Evolutionary conservation across 192 early-diverging fungal genomes (phyloP).

Genomic region (Kickxella alabastrina): DNA sequence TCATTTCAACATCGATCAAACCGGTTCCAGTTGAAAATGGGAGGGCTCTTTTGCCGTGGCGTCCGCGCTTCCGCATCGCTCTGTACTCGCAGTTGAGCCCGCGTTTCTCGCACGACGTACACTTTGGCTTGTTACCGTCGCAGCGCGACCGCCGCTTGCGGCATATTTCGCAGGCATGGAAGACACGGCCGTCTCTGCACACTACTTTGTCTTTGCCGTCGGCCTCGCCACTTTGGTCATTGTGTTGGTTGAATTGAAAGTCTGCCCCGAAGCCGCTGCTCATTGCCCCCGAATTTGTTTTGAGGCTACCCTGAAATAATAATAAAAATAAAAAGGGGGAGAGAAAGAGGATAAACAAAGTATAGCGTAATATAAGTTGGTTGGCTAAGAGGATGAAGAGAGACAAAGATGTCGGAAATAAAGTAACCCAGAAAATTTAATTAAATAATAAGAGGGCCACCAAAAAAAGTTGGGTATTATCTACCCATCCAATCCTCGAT

Average conservation of each 20-base stretch:
- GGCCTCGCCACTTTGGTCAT: not conserved
- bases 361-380: too few species aligned
- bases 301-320: not conserved
- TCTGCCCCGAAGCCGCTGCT: constrained; percentile 4
- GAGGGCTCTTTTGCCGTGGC: constrained; percentile 29
- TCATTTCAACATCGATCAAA: not conserved
- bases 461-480: too few species aligned
- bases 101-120: constrained; percentile 37
- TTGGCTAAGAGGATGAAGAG: not conserved
- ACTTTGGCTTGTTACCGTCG: constrained; percentile 34
- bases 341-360: too few species aligned
- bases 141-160: constrained; percentile 43
- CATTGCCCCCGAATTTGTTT: not conserved
- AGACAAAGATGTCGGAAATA: not conserved
- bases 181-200: constrained; percentile 50
- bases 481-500: too few species aligned
- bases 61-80: constrained; percentile 50
- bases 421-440: not conserved
- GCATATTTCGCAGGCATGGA: constrained; percentile 50
- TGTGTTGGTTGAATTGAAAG: constrained; percentile 5
- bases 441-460: too few species aligned
- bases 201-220: constrained; percentile 22
- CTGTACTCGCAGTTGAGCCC: constrained; percentile 46
- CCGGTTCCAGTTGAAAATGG: too few species aligned
- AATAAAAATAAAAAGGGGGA: not conserved